Conservation (phyloP, 2,329 filamentous ascomycete species). For the Colletotrichum kahawae region DNA sequence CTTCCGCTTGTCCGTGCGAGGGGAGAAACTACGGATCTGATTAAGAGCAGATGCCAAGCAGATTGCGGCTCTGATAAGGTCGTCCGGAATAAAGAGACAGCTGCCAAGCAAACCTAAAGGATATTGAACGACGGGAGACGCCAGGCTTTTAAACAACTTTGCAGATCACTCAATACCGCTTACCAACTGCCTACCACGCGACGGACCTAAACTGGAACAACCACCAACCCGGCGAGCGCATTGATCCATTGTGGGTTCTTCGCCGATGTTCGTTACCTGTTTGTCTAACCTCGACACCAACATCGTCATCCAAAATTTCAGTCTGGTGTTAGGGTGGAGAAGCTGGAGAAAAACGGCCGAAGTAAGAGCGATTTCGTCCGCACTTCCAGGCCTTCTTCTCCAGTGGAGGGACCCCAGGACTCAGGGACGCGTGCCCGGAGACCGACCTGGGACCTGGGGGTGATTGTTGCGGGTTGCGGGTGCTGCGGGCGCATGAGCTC, state of each 20-base stretch:
- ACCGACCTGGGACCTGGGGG: constrained; percentile 7
- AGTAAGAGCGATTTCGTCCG: constrained; percentile 17
- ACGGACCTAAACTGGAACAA: not conserved
- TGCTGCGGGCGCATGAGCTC: not conserved
- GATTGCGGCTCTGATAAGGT: constrained; percentile 11
- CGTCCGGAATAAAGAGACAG: not conserved
- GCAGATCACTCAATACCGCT: not conserved
- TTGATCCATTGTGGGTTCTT: not conserved
- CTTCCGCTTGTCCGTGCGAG: not conserved
- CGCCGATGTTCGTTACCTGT: not conserved
- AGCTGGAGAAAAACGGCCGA: constrained; percentile 18
- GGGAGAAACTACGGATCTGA: not conserved
- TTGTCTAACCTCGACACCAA: constrained; percentile 11
- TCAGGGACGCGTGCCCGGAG: not conserved
- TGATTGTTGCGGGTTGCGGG: not conserved
- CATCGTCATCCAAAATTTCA: constrained; percentile 9
- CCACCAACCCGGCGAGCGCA: constrained; percentile 4
- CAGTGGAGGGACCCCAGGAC: constrained; percentile 13
- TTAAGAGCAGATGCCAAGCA: not conserved
- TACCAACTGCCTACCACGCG: not conserved
- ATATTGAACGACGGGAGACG: not conserved
- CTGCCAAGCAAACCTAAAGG: not conserved
- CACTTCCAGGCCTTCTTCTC: constrained; percentile 9
- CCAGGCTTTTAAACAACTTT: constrained; percentile 1
- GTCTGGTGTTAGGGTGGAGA: constrained; percentile 14